A percentile compares a stretch with the other conserved stretches of the same genome.
phyloP scores from a whole-genome alignment of 2,329 filamentous ascomycete genomes.

The Chrysoporthe austroafricana region DNA sequence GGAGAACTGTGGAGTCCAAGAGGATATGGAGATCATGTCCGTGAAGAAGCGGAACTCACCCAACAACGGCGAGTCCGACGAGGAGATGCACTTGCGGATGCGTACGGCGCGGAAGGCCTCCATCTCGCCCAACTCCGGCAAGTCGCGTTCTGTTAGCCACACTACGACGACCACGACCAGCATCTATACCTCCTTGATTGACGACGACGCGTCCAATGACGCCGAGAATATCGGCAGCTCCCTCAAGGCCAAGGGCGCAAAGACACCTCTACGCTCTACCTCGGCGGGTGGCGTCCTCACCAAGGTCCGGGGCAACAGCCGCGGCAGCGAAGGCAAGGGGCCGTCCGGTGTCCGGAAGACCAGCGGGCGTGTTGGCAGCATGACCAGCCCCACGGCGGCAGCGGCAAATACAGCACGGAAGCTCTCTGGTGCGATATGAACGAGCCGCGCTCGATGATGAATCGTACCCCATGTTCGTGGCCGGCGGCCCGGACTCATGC shows the following conservation, averaged over 20 bases:
- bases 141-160: conserved; percentile 74
- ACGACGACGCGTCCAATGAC: conserved; percentile 71
- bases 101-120: conserved; percentile 68
- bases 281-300: conserved; percentile 61
- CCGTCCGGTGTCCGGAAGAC: conserved; percentile 64
- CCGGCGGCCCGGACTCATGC: background rate
- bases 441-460: background rate
- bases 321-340: conserved; percentile 48
- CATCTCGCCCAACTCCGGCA: conserved; percentile 65
- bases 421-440: conserved; percentile 48
- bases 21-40: conserved; percentile 64
- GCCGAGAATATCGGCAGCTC: conserved; percentile 68
- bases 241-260: conserved; percentile 54
- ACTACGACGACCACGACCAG: conserved; percentile 70
- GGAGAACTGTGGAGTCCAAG: conserved; percentile 55
- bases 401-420: conserved; percentile 55
- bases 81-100: conserved; percentile 80
- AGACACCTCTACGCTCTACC: conserved; percentile 52
- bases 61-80: conserved; percentile 71
- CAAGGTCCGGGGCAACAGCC: conserved; percentile 61
- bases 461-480: background rate
- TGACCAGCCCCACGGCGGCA: conserved; percentile 48
- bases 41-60: conserved; percentile 61
- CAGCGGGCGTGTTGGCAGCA: conserved; percentile 66
- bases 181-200: conserved; percentile 61